Percentiles rank a stretch among this genome's conserved stretches.
phyloP scores from a whole-genome alignment of 129 eudicot genomes.

The Lactuca sativa region DNA sequence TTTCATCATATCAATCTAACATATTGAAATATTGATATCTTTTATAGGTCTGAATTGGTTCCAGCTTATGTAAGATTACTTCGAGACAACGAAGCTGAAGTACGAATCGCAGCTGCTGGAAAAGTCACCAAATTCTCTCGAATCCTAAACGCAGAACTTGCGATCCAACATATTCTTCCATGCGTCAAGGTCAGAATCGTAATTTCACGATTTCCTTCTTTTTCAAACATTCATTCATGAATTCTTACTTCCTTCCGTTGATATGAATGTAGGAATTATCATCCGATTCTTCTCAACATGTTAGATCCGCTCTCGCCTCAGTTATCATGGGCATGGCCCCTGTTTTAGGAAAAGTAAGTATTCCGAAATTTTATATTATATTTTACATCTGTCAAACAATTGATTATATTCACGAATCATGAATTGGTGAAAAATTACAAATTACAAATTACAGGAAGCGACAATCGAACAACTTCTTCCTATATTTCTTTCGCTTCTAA shows the following conservation, averaged over 20 bases:
- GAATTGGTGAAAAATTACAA: conserved; percentile 36
- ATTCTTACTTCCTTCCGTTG: background rate
- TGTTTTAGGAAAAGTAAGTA: conserved; percentile 80
- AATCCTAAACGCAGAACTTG: conserved; percentile 77
- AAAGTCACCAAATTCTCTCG: conserved; percentile 87
- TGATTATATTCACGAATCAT: background rate
- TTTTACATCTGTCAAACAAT: background rate
- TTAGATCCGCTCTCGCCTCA: conserved; percentile 96
- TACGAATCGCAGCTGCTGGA: conserved; percentile 98
- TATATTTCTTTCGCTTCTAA: conserved; percentile 80
- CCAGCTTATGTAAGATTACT: conserved; percentile 95
- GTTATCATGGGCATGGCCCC: conserved; percentile 99
- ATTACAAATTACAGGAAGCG: conserved; percentile 61
- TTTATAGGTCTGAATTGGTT: conserved; percentile 71
- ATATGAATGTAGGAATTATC: conserved; percentile 71
- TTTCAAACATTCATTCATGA: background rate
- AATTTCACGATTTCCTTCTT: background rate
- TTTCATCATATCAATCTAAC: background rate
- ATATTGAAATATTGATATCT: background rate
- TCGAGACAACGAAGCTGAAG: conserved; percentile 97
- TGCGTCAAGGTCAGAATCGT: conserved; percentile 73
- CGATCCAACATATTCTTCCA: conserved; percentile 89
- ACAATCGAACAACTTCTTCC: conserved; percentile 97
- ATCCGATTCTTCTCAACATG: conserved; percentile 98
- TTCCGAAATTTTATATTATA: background rate